phyloP scores from a whole-genome alignment of 2,329 filamentous ascomycete genomes.

The Eutypa lata region DNA sequence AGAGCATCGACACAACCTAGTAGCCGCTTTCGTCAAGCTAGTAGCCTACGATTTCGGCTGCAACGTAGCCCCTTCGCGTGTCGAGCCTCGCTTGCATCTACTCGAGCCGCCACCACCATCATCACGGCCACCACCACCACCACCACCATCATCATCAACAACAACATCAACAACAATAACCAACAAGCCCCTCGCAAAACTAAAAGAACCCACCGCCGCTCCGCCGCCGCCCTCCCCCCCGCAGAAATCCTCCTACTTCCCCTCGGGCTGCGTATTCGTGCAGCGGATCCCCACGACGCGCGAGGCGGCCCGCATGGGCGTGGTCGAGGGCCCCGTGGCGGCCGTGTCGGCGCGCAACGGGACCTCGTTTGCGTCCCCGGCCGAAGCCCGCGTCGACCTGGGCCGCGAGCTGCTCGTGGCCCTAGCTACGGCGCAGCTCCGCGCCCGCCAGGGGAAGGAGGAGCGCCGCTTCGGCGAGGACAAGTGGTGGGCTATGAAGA shows the following conservation, averaged over 20 bases:
- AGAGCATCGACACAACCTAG: conserved; percentile 54
- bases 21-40: conserved; percentile 60
- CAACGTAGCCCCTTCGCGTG: conserved; percentile 53
- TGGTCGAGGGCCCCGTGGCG: conserved; percentile 60
- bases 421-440: conserved; percentile 62
- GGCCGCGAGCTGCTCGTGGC: conserved; percentile 59
- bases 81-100: conserved; percentile 58
- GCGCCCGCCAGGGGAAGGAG: conserved; percentile 52
- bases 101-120: conserved; percentile 21
- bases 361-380: conserved; percentile 43
- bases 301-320: conserved; percentile 55
- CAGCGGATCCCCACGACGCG: conserved; percentile 59
- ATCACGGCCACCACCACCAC: no score
- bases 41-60: conserved; percentile 66
- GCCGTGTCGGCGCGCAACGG: conserved; percentile 57
- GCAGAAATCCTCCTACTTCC: conserved; percentile 49
- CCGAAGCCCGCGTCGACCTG: conserved; percentile 61
- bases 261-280: conserved; percentile 57
- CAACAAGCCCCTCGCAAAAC: neutral
- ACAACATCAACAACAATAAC: neutral
- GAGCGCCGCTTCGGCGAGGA: conserved; percentile 57
- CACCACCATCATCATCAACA: neutral
- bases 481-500: conserved; percentile 60
- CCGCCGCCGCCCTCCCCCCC: conserved; percentile 18
- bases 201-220: neutral